Base-by-base conservation (phyloP, 2,329 filamentous ascomycete species). In the Teratosphaeria destructans region DNA sequence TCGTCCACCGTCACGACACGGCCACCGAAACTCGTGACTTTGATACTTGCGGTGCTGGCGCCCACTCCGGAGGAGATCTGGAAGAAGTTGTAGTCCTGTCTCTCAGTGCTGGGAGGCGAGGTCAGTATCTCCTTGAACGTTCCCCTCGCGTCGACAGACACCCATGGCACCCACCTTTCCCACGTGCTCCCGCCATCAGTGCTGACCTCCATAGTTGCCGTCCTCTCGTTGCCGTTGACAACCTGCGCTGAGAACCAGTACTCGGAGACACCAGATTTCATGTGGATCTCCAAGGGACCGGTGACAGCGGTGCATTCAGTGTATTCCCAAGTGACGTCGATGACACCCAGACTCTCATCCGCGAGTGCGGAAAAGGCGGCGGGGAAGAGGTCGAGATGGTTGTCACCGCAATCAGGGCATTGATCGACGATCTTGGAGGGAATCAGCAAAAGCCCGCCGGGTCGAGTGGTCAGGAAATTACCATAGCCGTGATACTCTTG, bases 201-300 rank as follows among this genome's bases (percentile, higher is more conserved):
- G 61, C 80, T 83, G 60, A 87, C 83, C 64, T 87, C 83, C 27
- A 87, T 76, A 62, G 74, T 77, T 58, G 75, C 66, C 52, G 87
- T 78, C 16, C 78, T 76, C 61, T 81, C 76, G 12, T 58, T 43
- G 66, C 81, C 74, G 72, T 87, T 86, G 65, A 85, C 76, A 52
- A 87, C 83, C 70, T 88, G 85, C 77, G 85, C 84, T 55, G 77
- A 78, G 74, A 84, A 83, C 80, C 81, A 83, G 70, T 78, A 77
- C 34, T 72, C 67, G 3, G 77, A 80, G 3, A 78, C 77, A 27
- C 79, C 79, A 27, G 76, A 74, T 69, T 84, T 83, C 73, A 81
- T 81, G 70, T 79, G 77, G 27, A 84, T 74, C 54, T 75, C 65
- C 10, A 84, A 70, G 1, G 80, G 77, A 0, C 74, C 71, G 55